Evolutionary conservation across 1,284 basidiomycete genomes (phyloP).

Genomic region (Exobasidium cylindrosporum): DNA sequence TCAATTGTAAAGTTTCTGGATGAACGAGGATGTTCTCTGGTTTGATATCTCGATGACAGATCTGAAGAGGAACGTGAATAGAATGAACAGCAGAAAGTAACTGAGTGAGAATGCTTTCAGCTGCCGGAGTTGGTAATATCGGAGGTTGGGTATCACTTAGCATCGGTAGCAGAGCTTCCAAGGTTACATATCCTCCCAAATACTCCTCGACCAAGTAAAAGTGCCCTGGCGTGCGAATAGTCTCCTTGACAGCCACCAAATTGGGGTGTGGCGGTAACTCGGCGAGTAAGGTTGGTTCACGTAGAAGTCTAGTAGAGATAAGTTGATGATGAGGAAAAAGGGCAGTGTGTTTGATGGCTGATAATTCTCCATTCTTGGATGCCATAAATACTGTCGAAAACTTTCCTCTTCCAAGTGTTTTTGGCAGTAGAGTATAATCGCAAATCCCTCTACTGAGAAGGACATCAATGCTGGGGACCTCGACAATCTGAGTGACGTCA

Average conservation of each 20-base stretch:
- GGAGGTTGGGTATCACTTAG: slow-evolving; percentile 32
- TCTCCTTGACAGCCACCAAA: slow-evolving; percentile 61
- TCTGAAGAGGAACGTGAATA: slow-evolving; percentile 60
- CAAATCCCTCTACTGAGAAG: slow-evolving; percentile 49
- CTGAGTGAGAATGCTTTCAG: slow-evolving; percentile 59
- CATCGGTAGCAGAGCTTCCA: slow-evolving; percentile 47
- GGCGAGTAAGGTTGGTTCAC: slow-evolving; percentile 62
- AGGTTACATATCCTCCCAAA: slow-evolving; percentile 58
- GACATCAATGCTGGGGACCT: slow-evolving; percentile 46
- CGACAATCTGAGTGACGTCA: slow-evolving; percentile 20
- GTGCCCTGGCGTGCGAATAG: slow-evolving; percentile 61
- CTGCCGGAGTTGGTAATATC: slow-evolving; percentile 47
- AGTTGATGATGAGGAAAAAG: slow-evolving; percentile 63
- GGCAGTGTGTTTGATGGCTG: slow-evolving; percentile 63
- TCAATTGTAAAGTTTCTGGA: slow-evolving; percentile 56
- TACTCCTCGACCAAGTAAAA: slow-evolving; percentile 63
- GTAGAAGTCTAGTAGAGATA: slow-evolving; percentile 61
- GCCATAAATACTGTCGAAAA: slow-evolving; percentile 55
- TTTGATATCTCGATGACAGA: slow-evolving; percentile 64
- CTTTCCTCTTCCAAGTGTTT: slow-evolving; percentile 51
- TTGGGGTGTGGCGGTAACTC: slow-evolving; percentile 62
- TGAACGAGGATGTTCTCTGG: slow-evolving; percentile 58
- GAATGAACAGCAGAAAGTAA: slow-evolving; percentile 60
- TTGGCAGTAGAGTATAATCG: slow-evolving; percentile 54
- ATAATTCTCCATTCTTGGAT: slow-evolving; percentile 49